phyloP scores from a whole-genome alignment of 495 filamentous ascomycete genomes.

The Aspergillus homomorphus region DNA sequence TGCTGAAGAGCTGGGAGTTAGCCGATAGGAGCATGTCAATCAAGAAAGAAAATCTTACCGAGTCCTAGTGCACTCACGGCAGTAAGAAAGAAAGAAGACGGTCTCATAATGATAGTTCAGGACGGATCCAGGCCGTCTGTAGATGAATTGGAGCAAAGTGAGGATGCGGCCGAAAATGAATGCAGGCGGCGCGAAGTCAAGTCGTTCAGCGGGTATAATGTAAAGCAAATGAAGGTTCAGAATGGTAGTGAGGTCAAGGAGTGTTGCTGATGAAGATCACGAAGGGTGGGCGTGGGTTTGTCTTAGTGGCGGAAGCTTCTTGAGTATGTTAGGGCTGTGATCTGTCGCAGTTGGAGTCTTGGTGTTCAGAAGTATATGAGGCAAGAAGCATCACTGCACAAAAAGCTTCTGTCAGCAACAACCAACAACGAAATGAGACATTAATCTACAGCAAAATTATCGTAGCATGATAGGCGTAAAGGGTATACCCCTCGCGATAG shows the following conservation, averaged over 20 bases:
- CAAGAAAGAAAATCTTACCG: neutral
- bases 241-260: neutral
- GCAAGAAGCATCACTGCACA: constrained; percentile 2
- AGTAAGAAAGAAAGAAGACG: neutral
- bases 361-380: neutral
- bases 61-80: constrained; percentile 2
- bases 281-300: neutral
- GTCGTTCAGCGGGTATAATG: neutral
- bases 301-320: neutral
- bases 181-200: neutral
- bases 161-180: neutral
- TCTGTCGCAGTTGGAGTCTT: neutral
- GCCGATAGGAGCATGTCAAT: neutral
- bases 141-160: neutral
- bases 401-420: neutral
- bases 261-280: neutral
- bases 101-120: constrained; percentile 1
- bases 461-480: neutral
- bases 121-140: neutral
- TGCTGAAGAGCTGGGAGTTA: constrained; percentile 7
- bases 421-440: neutral
- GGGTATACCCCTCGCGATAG: neutral
- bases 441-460: neutral
- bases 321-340: neutral
- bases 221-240: neutral